phyloP scores from a whole-genome alignment of 441 rosid genomes.

The Aquilaria agallochum region DNA sequence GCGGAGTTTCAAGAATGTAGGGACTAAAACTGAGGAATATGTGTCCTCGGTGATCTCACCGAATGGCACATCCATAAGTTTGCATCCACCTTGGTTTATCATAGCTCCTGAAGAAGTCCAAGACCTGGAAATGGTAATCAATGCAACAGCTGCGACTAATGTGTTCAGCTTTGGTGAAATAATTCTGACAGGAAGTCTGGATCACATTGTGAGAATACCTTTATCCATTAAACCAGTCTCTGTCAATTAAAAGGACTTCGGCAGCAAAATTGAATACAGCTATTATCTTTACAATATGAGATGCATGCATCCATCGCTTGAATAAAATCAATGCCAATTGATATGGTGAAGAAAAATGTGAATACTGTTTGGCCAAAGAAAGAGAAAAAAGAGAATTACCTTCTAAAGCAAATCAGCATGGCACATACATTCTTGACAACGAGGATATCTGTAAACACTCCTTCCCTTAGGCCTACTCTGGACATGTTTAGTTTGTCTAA shows the following conservation, averaged over 20 bases:
- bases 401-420: not conserved
- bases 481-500: slow-evolving; percentile 88
- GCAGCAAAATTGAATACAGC: too few species aligned
- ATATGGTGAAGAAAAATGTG: too few species aligned
- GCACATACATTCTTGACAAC: slow-evolving; percentile 92
- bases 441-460: slow-evolving; percentile 80
- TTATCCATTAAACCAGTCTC: slow-evolving; percentile 50
- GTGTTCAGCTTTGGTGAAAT: slow-evolving; percentile 75
- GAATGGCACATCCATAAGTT: slow-evolving; percentile 48
- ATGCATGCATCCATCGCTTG: not conserved
- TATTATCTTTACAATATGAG: too few species aligned
- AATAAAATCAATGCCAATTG: not conserved
- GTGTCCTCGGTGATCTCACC: slow-evolving; percentile 50
- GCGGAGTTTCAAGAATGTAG: slow-evolving; percentile 63
- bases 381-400: slow-evolving; percentile 4
- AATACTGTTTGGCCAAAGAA: not conserved
- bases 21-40: slow-evolving; percentile 50
- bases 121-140: slow-evolving; percentile 46
- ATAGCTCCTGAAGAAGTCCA: slow-evolving; percentile 45
- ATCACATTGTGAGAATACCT: slow-evolving; percentile 71
- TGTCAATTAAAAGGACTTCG: not conserved
- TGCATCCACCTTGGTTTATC: slow-evolving; percentile 68
- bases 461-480: slow-evolving; percentile 70
- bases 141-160: slow-evolving; percentile 31
- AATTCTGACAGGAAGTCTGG: slow-evolving; percentile 59